Conservation (phyloP, 2,329 filamentous ascomycete genomes). For the Colletotrichum coccodes region DNA sequence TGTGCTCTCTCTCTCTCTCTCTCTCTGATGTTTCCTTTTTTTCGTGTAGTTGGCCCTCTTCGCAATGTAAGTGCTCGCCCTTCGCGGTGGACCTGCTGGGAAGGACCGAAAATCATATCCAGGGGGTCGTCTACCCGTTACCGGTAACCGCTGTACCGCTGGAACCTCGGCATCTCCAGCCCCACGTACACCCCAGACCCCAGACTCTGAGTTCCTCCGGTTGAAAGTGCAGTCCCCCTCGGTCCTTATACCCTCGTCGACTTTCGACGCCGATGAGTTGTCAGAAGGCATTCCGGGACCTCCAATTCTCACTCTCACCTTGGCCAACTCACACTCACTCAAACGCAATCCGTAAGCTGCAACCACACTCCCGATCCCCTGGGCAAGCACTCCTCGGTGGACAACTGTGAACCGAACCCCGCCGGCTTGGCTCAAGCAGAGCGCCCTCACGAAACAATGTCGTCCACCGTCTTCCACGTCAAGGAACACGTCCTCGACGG, state of each 20-base stretch:
- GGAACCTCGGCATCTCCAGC: constrained; percentile 30
- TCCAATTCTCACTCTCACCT: background rate
- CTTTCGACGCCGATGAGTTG: background rate
- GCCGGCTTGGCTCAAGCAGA: background rate
- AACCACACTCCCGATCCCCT: too few relatives aligned
- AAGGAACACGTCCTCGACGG: constrained; percentile 79
- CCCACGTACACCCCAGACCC: constrained; percentile 9
- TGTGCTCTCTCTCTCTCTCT: constrained; percentile 25
- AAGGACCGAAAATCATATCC: too few relatives aligned
- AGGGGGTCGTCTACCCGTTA: background rate
- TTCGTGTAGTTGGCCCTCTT: too few relatives aligned
- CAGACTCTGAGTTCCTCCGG: background rate
- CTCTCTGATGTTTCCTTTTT: background rate
- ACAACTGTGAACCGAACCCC: too few relatives aligned
- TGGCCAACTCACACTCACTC: background rate
- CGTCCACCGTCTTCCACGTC: constrained; percentile 65
- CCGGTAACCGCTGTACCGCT: constrained; percentile 12
- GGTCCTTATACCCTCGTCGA: background rate
- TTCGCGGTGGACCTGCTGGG: too few relatives aligned
- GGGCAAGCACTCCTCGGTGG: too few relatives aligned
- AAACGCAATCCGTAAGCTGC: too few relatives aligned
- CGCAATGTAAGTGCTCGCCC: too few relatives aligned
- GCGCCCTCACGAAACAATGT: constrained; percentile 37
- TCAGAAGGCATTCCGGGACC: background rate
- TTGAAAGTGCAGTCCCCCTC: background rate